phyloP scores from a whole-genome alignment of 306 rosid genomes.

The Lithocarpus polystachyus region DNA sequence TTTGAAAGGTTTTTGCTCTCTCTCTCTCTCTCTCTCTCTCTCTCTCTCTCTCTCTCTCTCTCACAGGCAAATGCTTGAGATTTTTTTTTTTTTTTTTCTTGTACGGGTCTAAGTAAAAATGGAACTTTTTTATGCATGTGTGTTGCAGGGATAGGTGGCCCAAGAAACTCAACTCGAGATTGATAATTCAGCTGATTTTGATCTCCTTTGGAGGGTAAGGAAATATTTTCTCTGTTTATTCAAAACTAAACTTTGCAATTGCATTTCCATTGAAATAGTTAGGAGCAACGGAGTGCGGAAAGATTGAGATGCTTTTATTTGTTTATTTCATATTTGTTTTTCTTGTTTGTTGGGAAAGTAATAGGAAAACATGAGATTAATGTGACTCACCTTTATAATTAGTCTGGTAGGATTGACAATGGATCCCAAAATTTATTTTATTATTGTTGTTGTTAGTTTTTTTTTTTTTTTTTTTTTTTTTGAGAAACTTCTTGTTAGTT shows the following conservation, averaged over 20 bases:
- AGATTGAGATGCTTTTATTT: background rate
- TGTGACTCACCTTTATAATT: background rate
- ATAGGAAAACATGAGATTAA: background rate
- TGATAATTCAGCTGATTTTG: constrained; percentile 42
- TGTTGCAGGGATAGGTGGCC: constrained; percentile 75
- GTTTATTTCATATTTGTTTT: background rate
- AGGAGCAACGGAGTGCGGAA: background rate
- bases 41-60: background rate
- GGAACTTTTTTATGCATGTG: background rate
- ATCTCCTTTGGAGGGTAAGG: constrained; percentile 83
- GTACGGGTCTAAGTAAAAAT: background rate
- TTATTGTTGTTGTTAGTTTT: too few species aligned
- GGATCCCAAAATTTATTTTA: too few species aligned
- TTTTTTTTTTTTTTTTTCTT: background rate
- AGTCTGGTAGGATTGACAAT: too few species aligned
- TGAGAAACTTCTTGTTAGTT: background rate
- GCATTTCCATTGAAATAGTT: background rate
- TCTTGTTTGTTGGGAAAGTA: background rate
- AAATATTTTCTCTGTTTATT: background rate
- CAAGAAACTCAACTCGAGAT: constrained; percentile 34
- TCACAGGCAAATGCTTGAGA: background rate
- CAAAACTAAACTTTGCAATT: background rate
- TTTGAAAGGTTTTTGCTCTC: constrained; percentile 62
- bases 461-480: too few species aligned
- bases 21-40: too few species aligned